A percentile compares a stretch with the other conserved stretches of the same genome.
Conservation (phyloP, 2,329 filamentous ascomycete genomes). For the Pseudopyrenochaeta lycopersici region DNA sequence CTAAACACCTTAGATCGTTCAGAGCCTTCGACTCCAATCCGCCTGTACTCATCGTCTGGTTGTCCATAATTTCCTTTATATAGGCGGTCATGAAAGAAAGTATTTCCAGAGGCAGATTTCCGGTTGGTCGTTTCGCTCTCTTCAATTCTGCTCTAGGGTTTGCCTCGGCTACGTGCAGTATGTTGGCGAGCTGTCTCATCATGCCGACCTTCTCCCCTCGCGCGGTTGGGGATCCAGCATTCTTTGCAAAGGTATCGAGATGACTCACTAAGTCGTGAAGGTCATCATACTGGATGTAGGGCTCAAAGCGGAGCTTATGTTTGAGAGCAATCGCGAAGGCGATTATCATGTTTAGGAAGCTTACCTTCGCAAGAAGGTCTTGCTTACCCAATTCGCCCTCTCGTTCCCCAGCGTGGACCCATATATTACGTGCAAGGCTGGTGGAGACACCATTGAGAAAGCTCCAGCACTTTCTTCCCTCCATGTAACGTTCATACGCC, state of each 20-base stretch:
- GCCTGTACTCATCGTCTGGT: conserved; percentile 61
- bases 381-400: conserved; percentile 63
- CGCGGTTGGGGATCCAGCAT: conserved; percentile 40
- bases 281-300: conserved; percentile 77
- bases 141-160: conserved; percentile 80
- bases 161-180: conserved; percentile 74
- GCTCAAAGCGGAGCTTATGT: conserved; percentile 82
- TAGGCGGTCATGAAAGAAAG: conserved; percentile 73
- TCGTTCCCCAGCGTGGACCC: conserved; percentile 76
- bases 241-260: conserved; percentile 74
- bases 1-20: conserved; percentile 67
- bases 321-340: conserved; percentile 78
- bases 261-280: conserved; percentile 72
- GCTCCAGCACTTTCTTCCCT: conserved; percentile 69
- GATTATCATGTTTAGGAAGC: conserved; percentile 76
- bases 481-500: conserved; percentile 71
- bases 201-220: conserved; percentile 41
- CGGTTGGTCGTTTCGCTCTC: conserved; percentile 71
- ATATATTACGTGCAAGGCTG: conserved; percentile 74
- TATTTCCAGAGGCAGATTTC: conserved; percentile 80
- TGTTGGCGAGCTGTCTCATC: conserved; percentile 70
- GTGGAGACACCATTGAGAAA: conserved; percentile 60
- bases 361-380: conserved; percentile 72
- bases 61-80: conserved; percentile 65
- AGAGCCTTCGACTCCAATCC: conserved; percentile 66